These are phyloP conservation scores for Parathielavia appendiculata DNA, from an alignment of 495 filamentous ascomycete species.

Conservation along the genomic window DNA sequence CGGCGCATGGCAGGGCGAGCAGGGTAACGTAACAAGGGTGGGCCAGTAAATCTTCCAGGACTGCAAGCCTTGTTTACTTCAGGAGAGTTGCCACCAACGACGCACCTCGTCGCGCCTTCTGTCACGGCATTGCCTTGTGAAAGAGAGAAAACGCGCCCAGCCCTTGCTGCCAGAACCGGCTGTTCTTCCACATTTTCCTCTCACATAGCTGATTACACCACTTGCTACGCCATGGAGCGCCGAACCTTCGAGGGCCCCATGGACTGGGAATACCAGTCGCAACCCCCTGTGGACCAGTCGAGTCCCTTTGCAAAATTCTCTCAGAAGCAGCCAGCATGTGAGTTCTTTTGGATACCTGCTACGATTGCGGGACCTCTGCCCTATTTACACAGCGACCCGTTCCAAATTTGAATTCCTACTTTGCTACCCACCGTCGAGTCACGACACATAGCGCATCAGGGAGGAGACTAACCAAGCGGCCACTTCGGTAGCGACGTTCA, in stretches of 20 bases:
- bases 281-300: conserved; percentile 41
- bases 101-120: conserved; percentile 14
- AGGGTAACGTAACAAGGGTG: too few relatives aligned
- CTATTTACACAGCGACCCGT: neutral
- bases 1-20: neutral
- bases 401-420: neutral
- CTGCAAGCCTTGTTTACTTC: conserved; percentile 28
- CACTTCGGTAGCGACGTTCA: conserved; percentile 25
- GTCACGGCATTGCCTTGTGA: neutral
- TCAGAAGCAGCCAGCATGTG: conserved; percentile 24
- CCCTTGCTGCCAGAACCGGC: neutral
- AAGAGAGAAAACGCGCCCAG: conserved; percentile 9
- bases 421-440: neutral
- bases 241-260: conserved; percentile 44
- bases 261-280: conserved; percentile 48
- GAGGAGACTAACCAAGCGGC: conserved; percentile 13
- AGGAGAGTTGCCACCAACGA: conserved; percentile 30
- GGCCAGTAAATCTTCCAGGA: conserved; percentile 11
- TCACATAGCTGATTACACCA: neutral
- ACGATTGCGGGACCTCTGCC: neutral
- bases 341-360: conserved; percentile 4
- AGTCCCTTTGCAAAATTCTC: conserved; percentile 44
- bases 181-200: neutral
- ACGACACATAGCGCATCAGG: neutral
- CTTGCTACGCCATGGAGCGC: conserved; percentile 34